Percentiles rank a stretch among this genome's conserved stretches.
phyloP scores from a whole-genome alignment of 1,139 yeast genomes.

The Diutina pseudorugosa region DNA sequence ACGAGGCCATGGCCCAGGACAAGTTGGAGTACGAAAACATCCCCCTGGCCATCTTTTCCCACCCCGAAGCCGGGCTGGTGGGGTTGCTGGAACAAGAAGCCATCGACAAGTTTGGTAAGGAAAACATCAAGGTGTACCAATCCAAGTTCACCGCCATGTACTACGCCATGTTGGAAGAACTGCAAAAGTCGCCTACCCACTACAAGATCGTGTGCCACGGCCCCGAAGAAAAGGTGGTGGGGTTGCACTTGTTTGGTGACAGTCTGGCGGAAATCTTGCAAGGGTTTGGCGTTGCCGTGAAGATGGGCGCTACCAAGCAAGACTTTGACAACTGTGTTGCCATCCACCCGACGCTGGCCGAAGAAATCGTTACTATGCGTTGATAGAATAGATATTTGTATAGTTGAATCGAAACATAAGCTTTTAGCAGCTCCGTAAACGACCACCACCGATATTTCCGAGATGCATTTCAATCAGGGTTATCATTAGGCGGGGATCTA shows the following conservation, averaged over 20 bases:
- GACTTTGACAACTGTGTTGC: conserved; percentile 96
- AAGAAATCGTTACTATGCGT: conserved; percentile 80
- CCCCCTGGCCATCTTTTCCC: conserved; percentile 89
- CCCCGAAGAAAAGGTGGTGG: conserved; percentile 83
- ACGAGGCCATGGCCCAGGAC: conserved; percentile 46
- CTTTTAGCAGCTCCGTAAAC: too few species aligned
- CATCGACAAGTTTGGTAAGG: conserved; percentile 63
- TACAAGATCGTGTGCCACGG: conserved; percentile 78
- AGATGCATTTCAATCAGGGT: too few species aligned
- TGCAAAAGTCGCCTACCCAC: conserved; percentile 74
- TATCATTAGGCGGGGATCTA: too few species aligned
- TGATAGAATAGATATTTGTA: neutral
- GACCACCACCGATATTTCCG: too few species aligned
- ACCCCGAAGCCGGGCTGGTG: conserved; percentile 93
- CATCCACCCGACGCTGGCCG: conserved; percentile 97
- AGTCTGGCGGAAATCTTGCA: conserved; percentile 84
- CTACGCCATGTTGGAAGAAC: conserved; percentile 62
- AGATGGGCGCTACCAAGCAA: conserved; percentile 95
- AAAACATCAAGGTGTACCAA: conserved; percentile 67
- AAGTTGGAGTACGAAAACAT: conserved; percentile 78
- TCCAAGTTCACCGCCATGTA: conserved; percentile 86
- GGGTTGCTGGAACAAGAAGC: conserved; percentile 81
- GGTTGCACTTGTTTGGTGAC: conserved; percentile 89
- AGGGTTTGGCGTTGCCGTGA: conserved; percentile 95
- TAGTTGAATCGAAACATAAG: neutral